Percentiles rank a stretch among this genome's conserved stretches.
These are phyloP conservation scores for Pichia gijzeniarum DNA, from an alignment of 805 yeast species.

Conservation along the genomic window DNA sequence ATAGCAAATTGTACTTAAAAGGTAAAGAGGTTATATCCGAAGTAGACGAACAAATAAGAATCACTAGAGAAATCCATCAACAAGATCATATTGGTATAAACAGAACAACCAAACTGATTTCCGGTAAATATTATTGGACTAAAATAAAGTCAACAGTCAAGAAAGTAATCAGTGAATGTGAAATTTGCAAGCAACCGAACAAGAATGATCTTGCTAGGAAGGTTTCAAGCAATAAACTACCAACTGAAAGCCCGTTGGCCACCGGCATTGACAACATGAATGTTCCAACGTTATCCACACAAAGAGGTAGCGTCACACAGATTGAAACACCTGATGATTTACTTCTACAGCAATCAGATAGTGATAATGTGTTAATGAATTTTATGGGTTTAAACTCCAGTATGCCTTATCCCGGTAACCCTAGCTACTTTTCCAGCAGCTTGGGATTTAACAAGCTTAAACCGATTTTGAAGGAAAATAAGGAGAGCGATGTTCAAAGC, in stretches of 20 bases:
- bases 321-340: not conserved
- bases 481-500: not conserved
- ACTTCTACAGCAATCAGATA: not conserved
- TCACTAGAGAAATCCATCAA: conserved; percentile 65
- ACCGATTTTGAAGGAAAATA: too few relatives aligned
- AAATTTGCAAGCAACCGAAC: conserved; percentile 52
- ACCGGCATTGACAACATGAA: not conserved
- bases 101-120: conserved; percentile 69
- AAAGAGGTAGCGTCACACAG: not conserved
- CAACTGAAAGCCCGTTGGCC: not conserved
- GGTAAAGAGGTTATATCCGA: conserved; percentile 73
- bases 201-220: not conserved
- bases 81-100: conserved; percentile 80
- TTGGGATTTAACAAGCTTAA: too few relatives aligned
- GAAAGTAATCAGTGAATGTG: conserved; percentile 68
- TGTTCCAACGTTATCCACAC: not conserved
- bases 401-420: not conserved
- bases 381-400: not conserved
- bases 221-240: not conserved
- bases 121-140: conserved; percentile 86
- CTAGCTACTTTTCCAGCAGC: not conserved
- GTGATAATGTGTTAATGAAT: not conserved
- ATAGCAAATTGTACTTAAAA: conserved; percentile 62
- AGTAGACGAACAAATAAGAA: conserved; percentile 63
- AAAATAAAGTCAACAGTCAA: conserved; percentile 84